These are phyloP conservation scores for Melanogaster broomeanus DNA, from an alignment of 768 basidiomycete genomes.

Conservation along the genomic window DNA sequence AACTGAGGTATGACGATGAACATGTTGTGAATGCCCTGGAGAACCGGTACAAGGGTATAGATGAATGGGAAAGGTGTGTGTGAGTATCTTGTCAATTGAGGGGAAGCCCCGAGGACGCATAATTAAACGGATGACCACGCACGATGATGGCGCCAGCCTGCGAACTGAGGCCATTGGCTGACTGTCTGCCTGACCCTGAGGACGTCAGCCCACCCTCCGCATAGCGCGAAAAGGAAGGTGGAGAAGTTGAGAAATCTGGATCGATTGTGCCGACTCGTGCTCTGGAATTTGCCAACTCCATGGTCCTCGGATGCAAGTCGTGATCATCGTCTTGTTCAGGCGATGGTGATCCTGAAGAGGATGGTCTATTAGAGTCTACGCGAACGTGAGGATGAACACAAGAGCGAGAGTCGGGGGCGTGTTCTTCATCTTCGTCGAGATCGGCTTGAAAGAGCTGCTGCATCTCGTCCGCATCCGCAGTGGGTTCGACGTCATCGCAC, in stretches of 20 bases:
- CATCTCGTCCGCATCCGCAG: slow-evolving; percentile 28
- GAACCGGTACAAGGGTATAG: slow-evolving; percentile 1
- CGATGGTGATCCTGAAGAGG: slow-evolving; percentile 5
- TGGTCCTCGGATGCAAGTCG: slow-evolving; percentile 26
- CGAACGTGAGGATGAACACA: neutral
- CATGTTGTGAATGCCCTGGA: slow-evolving; percentile 91
- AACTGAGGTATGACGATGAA: slow-evolving; percentile 95
- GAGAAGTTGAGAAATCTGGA: slow-evolving; percentile 25
- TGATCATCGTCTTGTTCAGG: slow-evolving; percentile 7
- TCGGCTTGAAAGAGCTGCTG: slow-evolving; percentile 20
- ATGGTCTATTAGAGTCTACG: neutral
- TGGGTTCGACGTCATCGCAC: slow-evolving; percentile 16
- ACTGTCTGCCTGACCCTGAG: slow-evolving; percentile 11
- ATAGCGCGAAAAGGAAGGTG: slow-evolving; percentile 11
- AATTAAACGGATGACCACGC: slow-evolving; percentile 28
- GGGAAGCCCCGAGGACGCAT: neutral
- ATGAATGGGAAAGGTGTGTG: neutral
- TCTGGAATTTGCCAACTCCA: slow-evolving; percentile 40
- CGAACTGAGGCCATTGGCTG: slow-evolving; percentile 52
- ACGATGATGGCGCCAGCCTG: slow-evolving; percentile 91
- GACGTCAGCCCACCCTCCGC: slow-evolving; percentile 21
- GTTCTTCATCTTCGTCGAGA: slow-evolving; percentile 24
- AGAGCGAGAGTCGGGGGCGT: neutral
- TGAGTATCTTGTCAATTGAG: neutral
- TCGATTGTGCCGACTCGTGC: slow-evolving; percentile 53